Percentiles rank a stretch among this genome's conserved stretches.
phyloP scores from a whole-genome alignment of 805 yeast species.

The Candida nanaspora region DNA sequence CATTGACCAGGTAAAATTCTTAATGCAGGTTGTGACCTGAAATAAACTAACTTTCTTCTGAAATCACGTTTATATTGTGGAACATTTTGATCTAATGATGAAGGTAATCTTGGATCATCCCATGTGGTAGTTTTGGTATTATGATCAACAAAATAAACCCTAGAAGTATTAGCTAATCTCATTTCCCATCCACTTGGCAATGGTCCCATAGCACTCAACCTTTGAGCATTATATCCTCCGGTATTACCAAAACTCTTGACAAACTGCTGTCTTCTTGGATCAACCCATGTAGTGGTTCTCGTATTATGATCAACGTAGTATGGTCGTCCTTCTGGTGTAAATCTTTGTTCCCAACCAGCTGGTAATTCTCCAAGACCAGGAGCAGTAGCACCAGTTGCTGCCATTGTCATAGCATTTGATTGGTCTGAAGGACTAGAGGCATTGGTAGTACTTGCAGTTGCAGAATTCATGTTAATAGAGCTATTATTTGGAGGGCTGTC shows the following conservation, averaged over 20 bases:
- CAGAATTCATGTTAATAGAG: slow-evolving; percentile 20
- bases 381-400: slow-evolving; percentile 81
- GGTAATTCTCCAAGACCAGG: slow-evolving; percentile 97
- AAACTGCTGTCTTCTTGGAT: slow-evolving; percentile 97
- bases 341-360: slow-evolving; percentile 98
- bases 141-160: slow-evolving; percentile 98
- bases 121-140: slow-evolving; percentile 98
- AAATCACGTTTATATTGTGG: slow-evolving; percentile 99
- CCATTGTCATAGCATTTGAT: slow-evolving; percentile 41
- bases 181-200: slow-evolving; percentile 99
- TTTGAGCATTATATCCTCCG: slow-evolving; percentile 94
- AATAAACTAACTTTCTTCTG: slow-evolving; percentile 93
- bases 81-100: slow-evolving; percentile 94
- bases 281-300: slow-evolving; percentile 99
- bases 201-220: slow-evolving; percentile 96
- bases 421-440: slow-evolving; percentile 36
- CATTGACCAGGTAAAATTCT: slow-evolving; percentile 98
- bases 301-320: slow-evolving; percentile 98
- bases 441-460: slow-evolving; percentile 33
- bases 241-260: slow-evolving; percentile 89
- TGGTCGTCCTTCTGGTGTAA: slow-evolving; percentile 97
- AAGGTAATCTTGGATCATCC: slow-evolving; percentile 99
- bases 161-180: slow-evolving; percentile 97
- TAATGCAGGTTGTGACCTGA: slow-evolving; percentile 96
- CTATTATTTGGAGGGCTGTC: slow-evolving; percentile 1